Percentiles rank a stretch among this genome's conserved stretches.
These are phyloP conservation scores for Aspergillus ochraceus DNA, from an alignment of 2,329 filamentous ascomycete species.

Conservation along the genomic window DNA sequence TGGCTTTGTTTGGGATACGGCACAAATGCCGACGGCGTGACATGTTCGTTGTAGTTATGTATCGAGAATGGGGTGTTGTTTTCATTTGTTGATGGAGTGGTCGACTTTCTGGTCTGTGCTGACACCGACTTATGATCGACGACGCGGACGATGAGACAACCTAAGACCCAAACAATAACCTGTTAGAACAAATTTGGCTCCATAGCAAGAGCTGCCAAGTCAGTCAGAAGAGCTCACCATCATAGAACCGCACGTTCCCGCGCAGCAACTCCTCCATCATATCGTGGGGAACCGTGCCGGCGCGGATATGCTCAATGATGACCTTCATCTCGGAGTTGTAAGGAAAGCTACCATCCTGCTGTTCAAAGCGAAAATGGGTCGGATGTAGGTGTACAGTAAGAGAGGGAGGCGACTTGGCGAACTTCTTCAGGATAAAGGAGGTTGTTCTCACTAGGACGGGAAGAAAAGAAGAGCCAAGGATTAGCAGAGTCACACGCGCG, in stretches of 20 bases:
- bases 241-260: conserved; percentile 78
- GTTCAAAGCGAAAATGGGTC: conserved; percentile 87
- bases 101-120: conserved; percentile 58
- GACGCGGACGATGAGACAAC: conserved; percentile 90
- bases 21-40: conserved; percentile 84
- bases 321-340: conserved; percentile 91
- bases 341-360: conserved; percentile 86
- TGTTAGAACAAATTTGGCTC: not conserved
- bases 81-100: conserved; percentile 56
- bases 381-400: conserved; percentile 82
- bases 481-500: conserved; percentile 8
- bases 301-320: conserved; percentile 73
- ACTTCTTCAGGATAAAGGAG: conserved; percentile 80
- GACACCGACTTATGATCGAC: conserved; percentile 76
- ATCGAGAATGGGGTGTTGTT: conserved; percentile 75
- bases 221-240: conserved; percentile 55
- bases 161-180: conserved; percentile 27
- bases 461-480: conserved; percentile 13
- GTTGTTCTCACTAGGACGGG: conserved; percentile 61
- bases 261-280: conserved; percentile 76
- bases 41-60: conserved; percentile 85
- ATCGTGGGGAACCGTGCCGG: conserved; percentile 82
- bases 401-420: conserved; percentile 71
- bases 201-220: not conserved
- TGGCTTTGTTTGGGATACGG: conserved; percentile 63